phyloP scores from a whole-genome alignment of 148 eudicot genomes.

The Chenopodium berlandieri region DNA sequence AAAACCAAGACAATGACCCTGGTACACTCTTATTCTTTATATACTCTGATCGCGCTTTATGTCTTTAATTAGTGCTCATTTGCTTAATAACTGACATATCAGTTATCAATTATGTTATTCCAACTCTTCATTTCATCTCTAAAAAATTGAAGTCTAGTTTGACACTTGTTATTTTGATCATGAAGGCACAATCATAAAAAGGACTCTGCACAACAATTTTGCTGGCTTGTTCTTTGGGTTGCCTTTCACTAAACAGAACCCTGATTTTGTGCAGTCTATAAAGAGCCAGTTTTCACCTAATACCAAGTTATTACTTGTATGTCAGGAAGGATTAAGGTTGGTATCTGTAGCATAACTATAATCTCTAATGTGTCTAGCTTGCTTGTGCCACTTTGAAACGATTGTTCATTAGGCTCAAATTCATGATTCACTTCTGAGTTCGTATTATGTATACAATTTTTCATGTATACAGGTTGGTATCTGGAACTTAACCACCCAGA shows the following conservation, averaged over 20 bases:
- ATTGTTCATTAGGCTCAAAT: background rate
- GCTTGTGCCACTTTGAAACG: background rate
- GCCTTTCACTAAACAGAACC: slow-evolving; percentile 85
- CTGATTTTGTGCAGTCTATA: slow-evolving; percentile 77
- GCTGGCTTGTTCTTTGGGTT: slow-evolving; percentile 83
- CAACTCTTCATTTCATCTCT: background rate
- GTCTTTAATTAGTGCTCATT: background rate
- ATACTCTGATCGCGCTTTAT: too few species aligned
- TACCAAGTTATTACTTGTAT: slow-evolving; percentile 74
- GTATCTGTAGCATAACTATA: background rate
- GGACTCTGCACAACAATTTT: slow-evolving; percentile 83
- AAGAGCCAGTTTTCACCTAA: slow-evolving; percentile 74
- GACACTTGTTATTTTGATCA: slow-evolving; percentile 5
- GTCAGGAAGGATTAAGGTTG: slow-evolving; percentile 95
- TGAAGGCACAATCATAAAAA: slow-evolving; percentile 76
- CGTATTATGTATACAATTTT: background rate
- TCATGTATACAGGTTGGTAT: too few species aligned
- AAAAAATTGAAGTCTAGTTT: background rate
- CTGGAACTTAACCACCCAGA: too few species aligned
- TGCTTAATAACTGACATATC: background rate
- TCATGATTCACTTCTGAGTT: background rate
- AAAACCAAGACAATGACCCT: slow-evolving; percentile 75
- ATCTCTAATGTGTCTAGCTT: background rate
- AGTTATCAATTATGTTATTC: background rate
- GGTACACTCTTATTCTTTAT: slow-evolving; percentile 37